A percentile compares a stretch with the other conserved stretches of the same genome.
phyloP scores from a whole-genome alignment of 192 early-diverging fungal species.

The Coemansia sp. region DNA sequence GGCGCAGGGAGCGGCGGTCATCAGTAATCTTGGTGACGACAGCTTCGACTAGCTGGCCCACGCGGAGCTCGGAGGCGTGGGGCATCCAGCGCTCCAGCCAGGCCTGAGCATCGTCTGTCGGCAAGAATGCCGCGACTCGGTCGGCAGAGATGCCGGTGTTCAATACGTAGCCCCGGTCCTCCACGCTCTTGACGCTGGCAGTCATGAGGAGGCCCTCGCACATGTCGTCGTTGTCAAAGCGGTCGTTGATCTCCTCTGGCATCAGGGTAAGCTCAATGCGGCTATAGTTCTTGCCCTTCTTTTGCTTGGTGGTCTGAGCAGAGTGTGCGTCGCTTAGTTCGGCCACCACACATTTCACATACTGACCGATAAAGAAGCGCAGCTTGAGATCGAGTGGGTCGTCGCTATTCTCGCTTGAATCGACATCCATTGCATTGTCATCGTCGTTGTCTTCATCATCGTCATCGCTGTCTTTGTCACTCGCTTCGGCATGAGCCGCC shows the following conservation, averaged over 20 bases:
- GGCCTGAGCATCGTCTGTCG: constrained; percentile 65
- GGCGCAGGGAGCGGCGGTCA: constrained; percentile 65
- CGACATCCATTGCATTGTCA: constrained; percentile 43
- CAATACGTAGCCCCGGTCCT: constrained; percentile 94
- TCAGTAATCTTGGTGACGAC: constrained; percentile 64
- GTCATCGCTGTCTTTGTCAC: constrained; percentile 24
- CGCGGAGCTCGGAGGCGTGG: constrained; percentile 58
- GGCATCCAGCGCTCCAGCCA: constrained; percentile 67
- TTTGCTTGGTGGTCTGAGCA: constrained; percentile 37
- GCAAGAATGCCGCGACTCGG: constrained; percentile 72
- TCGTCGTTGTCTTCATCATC: constrained; percentile 47
- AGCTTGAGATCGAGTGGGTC: constrained; percentile 68
- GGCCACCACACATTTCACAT: constrained; percentile 73
- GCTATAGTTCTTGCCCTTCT: constrained; percentile 33
- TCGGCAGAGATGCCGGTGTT: constrained; percentile 65
- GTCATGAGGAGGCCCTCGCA: constrained; percentile 71
- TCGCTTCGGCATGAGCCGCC: constrained; percentile 63
- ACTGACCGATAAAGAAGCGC: constrained; percentile 83
- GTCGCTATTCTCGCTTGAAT: constrained; percentile 42
- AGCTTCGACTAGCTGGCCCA: constrained; percentile 77
- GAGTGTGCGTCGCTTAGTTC: constrained; percentile 51
- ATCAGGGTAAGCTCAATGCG: constrained; percentile 77
- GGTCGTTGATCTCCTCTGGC: constrained; percentile 77
- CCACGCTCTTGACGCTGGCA: constrained; percentile 76
- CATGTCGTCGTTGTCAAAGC: constrained; percentile 67